phyloP scores from a whole-genome alignment of 2,329 filamentous ascomycete species.

The Dactylonectria estremocensis region DNA sequence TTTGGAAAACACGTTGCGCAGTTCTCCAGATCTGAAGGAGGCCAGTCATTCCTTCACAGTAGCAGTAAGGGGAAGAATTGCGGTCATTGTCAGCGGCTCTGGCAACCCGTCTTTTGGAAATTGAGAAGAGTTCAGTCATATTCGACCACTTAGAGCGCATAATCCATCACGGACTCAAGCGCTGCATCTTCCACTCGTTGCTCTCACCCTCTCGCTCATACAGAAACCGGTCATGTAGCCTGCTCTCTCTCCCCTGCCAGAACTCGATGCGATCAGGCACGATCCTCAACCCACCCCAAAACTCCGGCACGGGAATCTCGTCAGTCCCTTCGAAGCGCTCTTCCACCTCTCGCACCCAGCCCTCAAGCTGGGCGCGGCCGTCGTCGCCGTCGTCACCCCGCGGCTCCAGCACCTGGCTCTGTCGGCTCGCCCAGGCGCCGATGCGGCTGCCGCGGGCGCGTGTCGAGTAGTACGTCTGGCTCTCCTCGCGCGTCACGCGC shows the following conservation, averaged over 20 bases:
- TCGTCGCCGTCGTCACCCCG: slow-evolving; percentile 70
- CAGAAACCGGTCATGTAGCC: slow-evolving; percentile 93
- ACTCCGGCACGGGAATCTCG: slow-evolving; percentile 89
- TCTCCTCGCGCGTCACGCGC: slow-evolving; percentile 79
- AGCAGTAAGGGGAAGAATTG: neutral
- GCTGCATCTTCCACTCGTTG: slow-evolving; percentile 76
- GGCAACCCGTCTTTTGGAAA: neutral
- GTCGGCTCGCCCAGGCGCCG: slow-evolving; percentile 93
- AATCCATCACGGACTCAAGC: slow-evolving; percentile 77
- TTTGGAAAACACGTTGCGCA: too few species aligned
- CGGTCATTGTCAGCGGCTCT: neutral
- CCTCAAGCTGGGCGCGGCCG: slow-evolving; percentile 81
- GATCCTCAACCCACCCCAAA: slow-evolving; percentile 94
- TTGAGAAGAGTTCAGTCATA: neutral
- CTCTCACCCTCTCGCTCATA: slow-evolving; percentile 76
- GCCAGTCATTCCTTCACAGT: neutral
- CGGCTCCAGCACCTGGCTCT: slow-evolving; percentile 81
- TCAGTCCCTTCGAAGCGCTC: slow-evolving; percentile 81
- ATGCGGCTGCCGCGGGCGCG: slow-evolving; percentile 85
- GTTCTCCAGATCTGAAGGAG: neutral
- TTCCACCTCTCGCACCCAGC: slow-evolving; percentile 84
- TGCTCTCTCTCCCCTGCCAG: slow-evolving; percentile 92
- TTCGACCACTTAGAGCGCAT: neutral
- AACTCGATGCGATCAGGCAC: slow-evolving; percentile 93
- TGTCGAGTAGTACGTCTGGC: slow-evolving; percentile 77